phyloP scores from a whole-genome alignment of 2,329 filamentous ascomycete genomes.

The Lasiodiplodia sp. region DNA sequence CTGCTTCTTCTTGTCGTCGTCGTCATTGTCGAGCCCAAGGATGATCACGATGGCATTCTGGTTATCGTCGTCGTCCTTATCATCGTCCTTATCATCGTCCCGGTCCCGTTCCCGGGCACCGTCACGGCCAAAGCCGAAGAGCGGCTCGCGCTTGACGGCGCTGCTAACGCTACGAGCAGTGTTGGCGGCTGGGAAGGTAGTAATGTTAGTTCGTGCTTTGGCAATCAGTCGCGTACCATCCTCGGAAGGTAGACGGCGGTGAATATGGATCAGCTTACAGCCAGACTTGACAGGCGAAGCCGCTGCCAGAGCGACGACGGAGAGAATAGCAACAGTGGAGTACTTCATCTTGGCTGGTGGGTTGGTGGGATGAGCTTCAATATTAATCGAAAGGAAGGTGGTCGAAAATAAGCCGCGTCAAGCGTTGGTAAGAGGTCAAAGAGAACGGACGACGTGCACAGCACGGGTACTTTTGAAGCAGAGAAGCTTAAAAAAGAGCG shows the following conservation, averaged over 20 bases:
- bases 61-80: neutral
- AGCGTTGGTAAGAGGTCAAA: constrained; percentile 2
- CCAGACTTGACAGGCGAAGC: constrained; percentile 35
- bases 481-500: constrained; percentile 24
- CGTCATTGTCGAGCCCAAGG: constrained; percentile 6
- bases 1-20: constrained; percentile 15
- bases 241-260: neutral
- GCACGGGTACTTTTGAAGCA: constrained; percentile 11
- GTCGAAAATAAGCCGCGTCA: constrained; percentile 11
- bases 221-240: neutral
- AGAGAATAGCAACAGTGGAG: constrained; percentile 35
- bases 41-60: constrained; percentile 17
- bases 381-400: constrained; percentile 20
- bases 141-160: neutral
- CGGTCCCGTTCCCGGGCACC: neutral
- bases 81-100: neutral
- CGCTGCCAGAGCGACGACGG: constrained; percentile 35
- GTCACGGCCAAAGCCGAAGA: neutral
- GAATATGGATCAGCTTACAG: constrained; percentile 34
- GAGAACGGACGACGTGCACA: constrained; percentile 19
- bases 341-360: constrained; percentile 36
- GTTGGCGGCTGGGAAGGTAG: constrained; percentile 1
- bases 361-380: neutral
- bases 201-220: neutral
- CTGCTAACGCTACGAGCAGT: constrained; percentile 1